Conservation (phyloP, 1,139 yeast genomes). For the Yueomyces sp. region DNA sequence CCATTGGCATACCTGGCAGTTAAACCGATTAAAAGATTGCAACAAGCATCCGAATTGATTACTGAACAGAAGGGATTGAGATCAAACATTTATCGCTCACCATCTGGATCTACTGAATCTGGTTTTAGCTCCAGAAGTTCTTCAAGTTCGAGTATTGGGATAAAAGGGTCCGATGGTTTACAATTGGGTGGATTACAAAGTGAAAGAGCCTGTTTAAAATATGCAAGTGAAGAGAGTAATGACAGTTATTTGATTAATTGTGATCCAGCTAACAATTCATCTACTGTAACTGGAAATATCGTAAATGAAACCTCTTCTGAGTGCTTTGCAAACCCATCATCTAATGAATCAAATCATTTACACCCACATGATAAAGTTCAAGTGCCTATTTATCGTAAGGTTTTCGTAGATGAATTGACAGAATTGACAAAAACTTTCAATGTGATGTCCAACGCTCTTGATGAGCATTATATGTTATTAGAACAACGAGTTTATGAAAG, state of each 20-base stretch:
- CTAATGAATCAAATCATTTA: not conserved
- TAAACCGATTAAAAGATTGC: conserved; percentile 67
- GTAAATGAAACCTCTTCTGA: not conserved
- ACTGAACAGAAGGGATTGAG: conserved; percentile 29
- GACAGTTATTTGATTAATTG: no score
- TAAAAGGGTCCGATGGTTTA: not conserved
- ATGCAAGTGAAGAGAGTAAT: not conserved
- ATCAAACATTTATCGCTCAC: conserved; percentile 3
- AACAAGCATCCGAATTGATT: conserved; percentile 66
- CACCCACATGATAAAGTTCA: conserved; percentile 8
- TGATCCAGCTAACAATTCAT: not conserved
- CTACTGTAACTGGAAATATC: not conserved
- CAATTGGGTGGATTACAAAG: not conserved
- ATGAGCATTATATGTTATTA: conserved; percentile 66
- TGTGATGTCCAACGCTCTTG: conserved; percentile 80
- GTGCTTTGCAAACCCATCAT: not conserved
- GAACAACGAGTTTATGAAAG: conserved; percentile 83
- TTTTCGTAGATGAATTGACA: conserved; percentile 75
- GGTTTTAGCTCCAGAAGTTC: not conserved
- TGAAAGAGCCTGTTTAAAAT: no score
- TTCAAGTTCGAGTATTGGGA: not conserved
- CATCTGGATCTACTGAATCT: not conserved
- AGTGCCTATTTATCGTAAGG: conserved; percentile 41
- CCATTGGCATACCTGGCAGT: conserved; percentile 81
- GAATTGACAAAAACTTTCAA: conserved; percentile 84